Percentiles rank a stretch among this genome's conserved stretches.
Evolutionary conservation across 169 alveolate species (phyloP).

Genomic region (Pseudocohnilembus persalinus): DNA sequence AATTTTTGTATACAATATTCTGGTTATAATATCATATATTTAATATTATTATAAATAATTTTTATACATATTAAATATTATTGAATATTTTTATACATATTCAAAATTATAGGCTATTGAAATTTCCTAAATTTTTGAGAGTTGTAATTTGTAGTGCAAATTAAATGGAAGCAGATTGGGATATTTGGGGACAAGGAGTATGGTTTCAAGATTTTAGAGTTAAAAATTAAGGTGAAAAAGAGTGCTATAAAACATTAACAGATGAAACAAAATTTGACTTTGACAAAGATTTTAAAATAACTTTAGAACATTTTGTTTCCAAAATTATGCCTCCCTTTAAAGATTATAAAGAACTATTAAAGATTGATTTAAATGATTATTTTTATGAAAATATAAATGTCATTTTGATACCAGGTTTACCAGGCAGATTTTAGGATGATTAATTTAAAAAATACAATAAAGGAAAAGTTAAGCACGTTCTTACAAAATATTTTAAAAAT

Average conservation of each 20-base stretch:
- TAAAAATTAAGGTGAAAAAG: not conserved
- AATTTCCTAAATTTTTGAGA: constrained; percentile 37
- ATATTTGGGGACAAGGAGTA: constrained; percentile 33
- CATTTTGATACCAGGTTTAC: constrained; percentile 24
- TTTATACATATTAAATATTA: no score
- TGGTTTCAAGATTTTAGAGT: constrained; percentile 38
- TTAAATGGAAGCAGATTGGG: constrained; percentile 42
- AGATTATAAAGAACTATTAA: constrained; percentile 17
- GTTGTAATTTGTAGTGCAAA: constrained; percentile 39
- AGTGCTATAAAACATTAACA: not conserved
- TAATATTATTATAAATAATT: no score
- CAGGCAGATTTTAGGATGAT: constrained; percentile 27
- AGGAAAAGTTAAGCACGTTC: constrained; percentile 18
- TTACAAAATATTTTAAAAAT: constrained; percentile 7
- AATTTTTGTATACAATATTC: no score
- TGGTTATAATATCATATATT: no score
- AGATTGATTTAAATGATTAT: constrained; percentile 39
- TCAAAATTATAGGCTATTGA: constrained; percentile 5
- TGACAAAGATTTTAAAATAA: constrained; percentile 27
- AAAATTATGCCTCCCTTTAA: constrained; percentile 22
- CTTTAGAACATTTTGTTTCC: constrained; percentile 6
- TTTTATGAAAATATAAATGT: constrained; percentile 32
- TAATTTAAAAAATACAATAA: constrained; percentile 16
- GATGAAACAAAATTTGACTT: not conserved
- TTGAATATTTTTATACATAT: no score